Evolutionary conservation across 148 eudicot species (phyloP).

Genomic region (Rhododendron williamsianum): DNA sequence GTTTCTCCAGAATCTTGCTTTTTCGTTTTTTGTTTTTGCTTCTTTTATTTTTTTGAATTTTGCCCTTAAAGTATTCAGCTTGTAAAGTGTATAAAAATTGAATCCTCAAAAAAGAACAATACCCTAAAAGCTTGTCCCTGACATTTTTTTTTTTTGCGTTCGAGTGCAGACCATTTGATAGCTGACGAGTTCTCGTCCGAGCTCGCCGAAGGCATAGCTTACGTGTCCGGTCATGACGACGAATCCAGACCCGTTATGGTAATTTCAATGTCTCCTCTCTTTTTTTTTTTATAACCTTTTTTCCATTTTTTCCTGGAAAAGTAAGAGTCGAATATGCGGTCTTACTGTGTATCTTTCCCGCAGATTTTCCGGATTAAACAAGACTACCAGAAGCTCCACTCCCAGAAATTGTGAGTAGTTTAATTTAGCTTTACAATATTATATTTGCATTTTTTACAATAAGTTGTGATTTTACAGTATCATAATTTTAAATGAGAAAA

Average conservation of each 20-base stretch:
- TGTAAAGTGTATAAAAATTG: neutral
- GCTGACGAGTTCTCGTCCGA: slow-evolving; percentile 97
- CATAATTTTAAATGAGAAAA: neutral
- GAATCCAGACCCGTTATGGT: slow-evolving; percentile 83
- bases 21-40: neutral
- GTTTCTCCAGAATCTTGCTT: slow-evolving; percentile 21
- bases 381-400: slow-evolving; percentile 83
- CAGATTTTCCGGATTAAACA: slow-evolving; percentile 93
- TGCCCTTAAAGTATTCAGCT: slow-evolving; percentile 21
- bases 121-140: neutral
- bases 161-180: slow-evolving; percentile 56
- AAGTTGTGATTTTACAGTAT: neutral
- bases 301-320: neutral
- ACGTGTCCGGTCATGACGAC: slow-evolving; percentile 95
- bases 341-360: neutral
- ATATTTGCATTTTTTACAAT: too few relatives aligned
- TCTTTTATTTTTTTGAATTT: neutral
- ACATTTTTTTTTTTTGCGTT: neutral
- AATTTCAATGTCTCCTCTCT: neutral
- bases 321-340: neutral
- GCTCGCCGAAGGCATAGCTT: slow-evolving; percentile 84
- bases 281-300: neutral
- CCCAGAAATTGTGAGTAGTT: slow-evolving; percentile 71
- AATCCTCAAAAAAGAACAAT: neutral
- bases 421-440: neutral